Conservation (phyloP, 495 filamentous ascomycete genomes). For the Evansstolkia leycettana region DNA sequence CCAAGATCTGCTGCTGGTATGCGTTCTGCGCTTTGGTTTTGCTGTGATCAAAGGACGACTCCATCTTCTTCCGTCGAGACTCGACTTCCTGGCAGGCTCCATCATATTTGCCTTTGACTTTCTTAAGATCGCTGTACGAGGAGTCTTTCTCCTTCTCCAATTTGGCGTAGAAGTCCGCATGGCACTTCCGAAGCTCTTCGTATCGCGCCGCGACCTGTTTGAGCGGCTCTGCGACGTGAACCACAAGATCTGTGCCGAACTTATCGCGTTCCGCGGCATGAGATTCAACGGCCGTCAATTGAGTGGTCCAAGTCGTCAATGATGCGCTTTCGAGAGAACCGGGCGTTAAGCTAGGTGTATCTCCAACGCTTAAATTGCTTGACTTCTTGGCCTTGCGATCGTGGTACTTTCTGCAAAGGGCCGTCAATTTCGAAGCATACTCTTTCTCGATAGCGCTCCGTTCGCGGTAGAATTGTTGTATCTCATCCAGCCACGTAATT, state of each 20-base stretch:
- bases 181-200: constrained; percentile 87
- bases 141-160: constrained; percentile 79
- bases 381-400: constrained; percentile 93
- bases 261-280: constrained; percentile 81
- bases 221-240: constrained; percentile 73
- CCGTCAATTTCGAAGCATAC: constrained; percentile 76
- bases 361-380: constrained; percentile 81
- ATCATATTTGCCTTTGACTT: constrained; percentile 89
- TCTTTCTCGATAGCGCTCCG: constrained; percentile 91
- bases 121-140: constrained; percentile 74
- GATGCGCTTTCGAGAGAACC: constrained; percentile 93
- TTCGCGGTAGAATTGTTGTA: constrained; percentile 94
- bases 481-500: constrained; percentile 90
- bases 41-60: constrained; percentile 73
- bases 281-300: constrained; percentile 79
- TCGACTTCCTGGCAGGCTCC: constrained; percentile 89
- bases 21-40: constrained; percentile 75
- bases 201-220: constrained; percentile 59
- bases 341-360: constrained; percentile 84
- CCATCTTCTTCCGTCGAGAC: constrained; percentile 84
- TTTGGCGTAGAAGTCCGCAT: constrained; percentile 77
- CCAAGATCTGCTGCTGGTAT: constrained; percentile 78
- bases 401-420: constrained; percentile 85
- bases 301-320: constrained; percentile 91
- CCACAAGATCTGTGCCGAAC: constrained; percentile 60